Evolutionary conservation across 2,329 filamentous ascomycete species (phyloP), one percentile per base, ranked within the genome.

Genomic region (Alternaria infectoria): DNA sequence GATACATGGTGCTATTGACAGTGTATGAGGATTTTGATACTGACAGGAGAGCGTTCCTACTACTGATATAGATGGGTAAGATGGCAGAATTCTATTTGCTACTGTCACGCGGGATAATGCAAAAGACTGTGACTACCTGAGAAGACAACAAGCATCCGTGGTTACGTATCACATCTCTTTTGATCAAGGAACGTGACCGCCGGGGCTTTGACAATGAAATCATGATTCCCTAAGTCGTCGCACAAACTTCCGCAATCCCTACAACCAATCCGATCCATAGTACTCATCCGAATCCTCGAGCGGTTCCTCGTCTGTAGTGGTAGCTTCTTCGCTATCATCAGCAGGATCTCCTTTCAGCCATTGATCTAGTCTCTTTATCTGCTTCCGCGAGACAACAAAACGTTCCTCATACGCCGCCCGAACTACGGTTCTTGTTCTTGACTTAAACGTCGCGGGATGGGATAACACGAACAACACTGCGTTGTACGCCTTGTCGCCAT

Each of bases 401-500:
- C 66, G 64, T 52, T 69, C 71, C 54, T 74, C 69, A 56, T 71
- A 74, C 30, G 66, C 69, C 58, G 62, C 62, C 9, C 71, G 64
- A 50, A 75, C 55, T 30, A 68, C 57, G 32, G 46, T 61, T 64
- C 64, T 74, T 54, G 69, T 71, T 13, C 61, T 66, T 58, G 54
- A 72, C 57, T 68, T 73, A 55, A 74, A 74, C 54, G 73, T 74
- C 26, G 47, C 60, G 36, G 65, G 23, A 61, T 74, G 65, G 40
- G 73, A 74, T 28, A 74, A 67, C 11, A 75, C 36, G 49, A 64
- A 75, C 47, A 70, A 13, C 19, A 76, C 69, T 6, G 71, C 68
- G 51, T 73, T 71, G 55, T 62, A 72, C 45, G 72, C 30, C 12
- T 57, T 65, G 50, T 74, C 71, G 49, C 67, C 71, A 21, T 21